phyloP scores from a whole-genome alignment of 2,329 filamentous ascomycete genomes.

The Colletotrichum tanaceti region DNA sequence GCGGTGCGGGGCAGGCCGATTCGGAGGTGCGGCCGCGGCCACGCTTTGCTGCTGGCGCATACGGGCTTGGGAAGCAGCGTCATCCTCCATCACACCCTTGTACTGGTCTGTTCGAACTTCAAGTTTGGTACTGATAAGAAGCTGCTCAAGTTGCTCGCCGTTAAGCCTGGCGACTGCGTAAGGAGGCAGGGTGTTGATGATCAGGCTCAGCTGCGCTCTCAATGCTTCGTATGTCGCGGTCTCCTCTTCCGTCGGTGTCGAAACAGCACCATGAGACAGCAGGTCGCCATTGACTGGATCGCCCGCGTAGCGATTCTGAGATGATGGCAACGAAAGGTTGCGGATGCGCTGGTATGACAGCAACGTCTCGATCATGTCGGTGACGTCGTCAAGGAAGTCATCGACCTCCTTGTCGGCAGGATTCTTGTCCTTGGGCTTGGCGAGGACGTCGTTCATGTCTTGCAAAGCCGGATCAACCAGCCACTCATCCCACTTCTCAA shows the following conservation, averaged over 20 bases:
- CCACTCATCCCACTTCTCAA: slow-evolving; percentile 69
- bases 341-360: slow-evolving; percentile 84
- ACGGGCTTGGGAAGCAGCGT: slow-evolving; percentile 68
- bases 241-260: slow-evolving; percentile 74
- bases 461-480: slow-evolving; percentile 67
- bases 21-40: slow-evolving; percentile 43
- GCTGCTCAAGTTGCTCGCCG: slow-evolving; percentile 83
- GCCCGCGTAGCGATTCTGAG: slow-evolving; percentile 69
- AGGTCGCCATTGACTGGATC: slow-evolving; percentile 76
- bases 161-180: slow-evolving; percentile 88
- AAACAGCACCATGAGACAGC: slow-evolving; percentile 72
- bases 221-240: slow-evolving; percentile 75
- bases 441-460: slow-evolving; percentile 58
- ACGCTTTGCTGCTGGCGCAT: slow-evolving; percentile 53
- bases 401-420: slow-evolving; percentile 34
- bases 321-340: slow-evolving; percentile 75
- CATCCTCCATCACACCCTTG: slow-evolving; percentile 84
- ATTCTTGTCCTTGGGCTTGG: slow-evolving; percentile 54
- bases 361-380: slow-evolving; percentile 80
- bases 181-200: slow-evolving; percentile 81
- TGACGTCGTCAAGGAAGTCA: slow-evolving; percentile 74
- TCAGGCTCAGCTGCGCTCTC: slow-evolving; percentile 77
- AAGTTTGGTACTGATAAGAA: slow-evolving; percentile 84
- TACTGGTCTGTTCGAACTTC: slow-evolving; percentile 79
- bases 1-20: slow-evolving; percentile 51